A percentile compares a stretch with the other conserved stretches of the same genome.
phyloP scores from a whole-genome alignment of 2,329 filamentous ascomycete genomes.

The Zopfia rhizophila region DNA sequence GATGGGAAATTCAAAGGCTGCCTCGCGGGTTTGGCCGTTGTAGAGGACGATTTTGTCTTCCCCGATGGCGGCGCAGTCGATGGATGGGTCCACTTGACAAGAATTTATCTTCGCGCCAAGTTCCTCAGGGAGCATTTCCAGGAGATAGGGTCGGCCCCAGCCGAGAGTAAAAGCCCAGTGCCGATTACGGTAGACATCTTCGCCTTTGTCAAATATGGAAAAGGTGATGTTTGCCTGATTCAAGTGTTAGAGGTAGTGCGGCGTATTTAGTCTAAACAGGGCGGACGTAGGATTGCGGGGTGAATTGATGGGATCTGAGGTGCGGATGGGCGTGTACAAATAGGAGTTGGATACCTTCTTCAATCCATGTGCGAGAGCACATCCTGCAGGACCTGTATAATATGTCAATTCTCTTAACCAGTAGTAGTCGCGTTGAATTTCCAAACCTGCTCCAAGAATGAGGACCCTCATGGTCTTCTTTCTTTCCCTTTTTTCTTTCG shows the following conservation, averaged over 20 bases:
- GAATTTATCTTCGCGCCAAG: slow-evolving; percentile 35
- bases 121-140: slow-evolving; percentile 42
- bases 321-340: neutral
- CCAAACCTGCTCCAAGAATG: slow-evolving; percentile 38
- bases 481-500: too few relatives aligned
- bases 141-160: slow-evolving; percentile 46
- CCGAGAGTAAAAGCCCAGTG: slow-evolving; percentile 53
- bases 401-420: neutral
- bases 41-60: slow-evolving; percentile 46
- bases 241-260: slow-evolving; percentile 2
- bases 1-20: slow-evolving; percentile 47
- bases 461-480: slow-evolving; percentile 39
- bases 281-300: slow-evolving; percentile 13
- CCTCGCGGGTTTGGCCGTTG: slow-evolving; percentile 47
- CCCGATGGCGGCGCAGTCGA: slow-evolving; percentile 37
- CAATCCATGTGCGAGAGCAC: slow-evolving; percentile 54
- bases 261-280: neutral
- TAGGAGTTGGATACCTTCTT: slow-evolving; percentile 44
- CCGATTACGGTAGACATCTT: slow-evolving; percentile 37
- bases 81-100: slow-evolving; percentile 46
- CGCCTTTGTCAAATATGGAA: slow-evolving; percentile 41
- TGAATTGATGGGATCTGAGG: neutral
- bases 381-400: slow-evolving; percentile 52
- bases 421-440: neutral
- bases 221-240: slow-evolving; percentile 39